Evolutionary conservation across 768 basidiomycete species (phyloP).

Genomic region (Galerina marginata): DNA sequence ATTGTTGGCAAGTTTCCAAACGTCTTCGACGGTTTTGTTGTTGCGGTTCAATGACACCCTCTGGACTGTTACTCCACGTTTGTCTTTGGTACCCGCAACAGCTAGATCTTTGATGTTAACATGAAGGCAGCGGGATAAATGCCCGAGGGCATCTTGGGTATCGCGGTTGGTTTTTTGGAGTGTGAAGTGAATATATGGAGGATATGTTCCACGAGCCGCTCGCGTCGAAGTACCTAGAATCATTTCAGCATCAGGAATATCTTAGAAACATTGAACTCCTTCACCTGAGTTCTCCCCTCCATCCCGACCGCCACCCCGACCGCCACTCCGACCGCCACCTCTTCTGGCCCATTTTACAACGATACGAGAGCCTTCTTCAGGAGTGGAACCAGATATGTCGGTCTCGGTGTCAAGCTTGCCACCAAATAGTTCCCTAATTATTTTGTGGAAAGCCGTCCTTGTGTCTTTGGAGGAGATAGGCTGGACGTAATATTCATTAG

Average conservation of each 20-base stretch:
- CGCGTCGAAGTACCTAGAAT: constrained; percentile 36
- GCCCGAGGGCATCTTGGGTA: constrained; percentile 89
- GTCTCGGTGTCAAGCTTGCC: constrained; percentile 89
- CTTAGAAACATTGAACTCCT: background rate
- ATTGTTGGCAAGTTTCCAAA: constrained; percentile 85
- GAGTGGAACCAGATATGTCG: constrained; percentile 51
- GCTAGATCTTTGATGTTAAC: constrained; percentile 81
- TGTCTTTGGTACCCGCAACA: constrained; percentile 97
- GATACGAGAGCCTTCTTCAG: constrained; percentile 77
- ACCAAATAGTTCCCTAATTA: constrained; percentile 77
- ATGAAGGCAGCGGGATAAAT: constrained; percentile 80
- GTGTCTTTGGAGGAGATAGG: constrained; percentile 82
- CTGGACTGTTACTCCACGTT: constrained; percentile 95
- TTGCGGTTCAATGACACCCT: constrained; percentile 82
- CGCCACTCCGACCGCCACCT: constrained; percentile 53
- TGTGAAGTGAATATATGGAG: constrained; percentile 94
- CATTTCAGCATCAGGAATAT: background rate
- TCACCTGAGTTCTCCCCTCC: constrained; percentile 25
- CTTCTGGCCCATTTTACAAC: constrained; percentile 76
- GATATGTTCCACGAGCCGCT: constrained; percentile 66
- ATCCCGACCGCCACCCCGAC: constrained; percentile 48
- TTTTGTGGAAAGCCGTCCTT: constrained; percentile 83
- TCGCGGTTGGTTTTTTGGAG: constrained; percentile 98
- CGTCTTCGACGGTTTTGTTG: constrained; percentile 78
- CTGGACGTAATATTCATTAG: constrained; percentile 42